Evolutionary conservation across 2,329 filamentous ascomycete species (phyloP).

Genomic region (Talaromyces sp.): DNA sequence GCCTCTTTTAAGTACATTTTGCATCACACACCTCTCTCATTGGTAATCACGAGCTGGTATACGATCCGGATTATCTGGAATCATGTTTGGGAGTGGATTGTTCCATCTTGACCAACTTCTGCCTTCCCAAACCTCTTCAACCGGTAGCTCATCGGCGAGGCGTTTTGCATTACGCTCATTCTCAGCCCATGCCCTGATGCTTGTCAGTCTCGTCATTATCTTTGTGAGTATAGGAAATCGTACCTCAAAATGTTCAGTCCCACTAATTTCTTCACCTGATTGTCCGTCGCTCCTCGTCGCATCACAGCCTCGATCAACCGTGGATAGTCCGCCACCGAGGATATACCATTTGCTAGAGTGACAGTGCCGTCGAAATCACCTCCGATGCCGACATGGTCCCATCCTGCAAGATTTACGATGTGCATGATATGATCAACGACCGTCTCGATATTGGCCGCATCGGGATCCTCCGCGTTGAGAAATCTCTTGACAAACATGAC

Average conservation of each 20-base stretch:
- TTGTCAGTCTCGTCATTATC: slow-evolving; percentile 8
- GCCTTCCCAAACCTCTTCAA: slow-evolving; percentile 15
- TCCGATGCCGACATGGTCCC: slow-evolving; percentile 39
- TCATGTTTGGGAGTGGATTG: slow-evolving; percentile 16
- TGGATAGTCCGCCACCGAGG: slow-evolving; percentile 32
- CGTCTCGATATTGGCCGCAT: slow-evolving; percentile 12
- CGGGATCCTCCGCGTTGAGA: slow-evolving; percentile 13
- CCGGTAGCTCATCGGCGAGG: slow-evolving; percentile 8
- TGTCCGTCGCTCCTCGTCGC: slow-evolving; percentile 36
- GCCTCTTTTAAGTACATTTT: slow-evolving; percentile 1
- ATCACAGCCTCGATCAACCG: slow-evolving; percentile 33
- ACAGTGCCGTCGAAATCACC: slow-evolving; percentile 24
- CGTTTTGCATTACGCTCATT: slow-evolving; percentile 10
- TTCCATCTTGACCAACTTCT: slow-evolving; percentile 16
- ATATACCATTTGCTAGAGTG: slow-evolving; percentile 36
- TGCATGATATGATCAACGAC: slow-evolving; percentile 15
- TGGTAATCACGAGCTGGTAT: slow-evolving; percentile 12
- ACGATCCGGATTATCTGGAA: slow-evolving; percentile 11
- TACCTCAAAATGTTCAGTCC: slow-evolving; percentile 35
- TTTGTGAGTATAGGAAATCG: background rate
- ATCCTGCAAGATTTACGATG: slow-evolving; percentile 27
- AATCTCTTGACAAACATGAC: slow-evolving; percentile 14
- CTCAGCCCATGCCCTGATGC: background rate
- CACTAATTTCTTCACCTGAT: slow-evolving; percentile 33
- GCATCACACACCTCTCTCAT: slow-evolving; percentile 3